Percentiles rank a stretch among this genome's conserved stretches.
Evolutionary conservation across 148 eudicot species (phyloP).

Genomic region (Selenicereus undatus): DNA sequence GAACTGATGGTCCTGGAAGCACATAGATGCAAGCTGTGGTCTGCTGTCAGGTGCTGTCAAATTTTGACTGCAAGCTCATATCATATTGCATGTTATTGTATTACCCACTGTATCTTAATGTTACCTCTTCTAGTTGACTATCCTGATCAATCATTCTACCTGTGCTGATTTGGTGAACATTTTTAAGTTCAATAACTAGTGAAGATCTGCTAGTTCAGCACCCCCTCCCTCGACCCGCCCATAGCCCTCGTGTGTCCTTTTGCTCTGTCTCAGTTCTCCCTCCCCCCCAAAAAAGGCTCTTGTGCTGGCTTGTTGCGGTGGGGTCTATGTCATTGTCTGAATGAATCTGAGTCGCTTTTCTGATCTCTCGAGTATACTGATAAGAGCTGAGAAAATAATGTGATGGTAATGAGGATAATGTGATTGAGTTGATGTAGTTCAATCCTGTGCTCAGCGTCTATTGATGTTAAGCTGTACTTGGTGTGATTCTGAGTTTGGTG

Average conservation of each 20-base stretch:
- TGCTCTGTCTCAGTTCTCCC: not conserved
- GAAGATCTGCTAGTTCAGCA: not conserved
- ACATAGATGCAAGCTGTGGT: slow-evolving; percentile 30
- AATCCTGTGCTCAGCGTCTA: not conserved
- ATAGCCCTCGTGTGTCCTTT: not conserved
- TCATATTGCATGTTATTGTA: slow-evolving; percentile 22
- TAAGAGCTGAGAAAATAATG: no score
- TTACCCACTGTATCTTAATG: slow-evolving; percentile 16
- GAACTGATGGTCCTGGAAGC: slow-evolving; percentile 58
- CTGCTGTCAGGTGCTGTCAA: slow-evolving; percentile 11
- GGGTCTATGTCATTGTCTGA: not conserved
- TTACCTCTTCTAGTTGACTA: slow-evolving; percentile 1
- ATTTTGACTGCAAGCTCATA: slow-evolving; percentile 10
- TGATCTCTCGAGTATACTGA: no score
- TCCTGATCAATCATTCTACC: slow-evolving; percentile 5
- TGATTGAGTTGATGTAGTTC: not conserved
- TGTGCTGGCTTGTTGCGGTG: not conserved
- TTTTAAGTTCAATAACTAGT: slow-evolving; percentile 3
- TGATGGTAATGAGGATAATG: not conserved
- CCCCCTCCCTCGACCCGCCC: not conserved
- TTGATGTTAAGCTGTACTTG: not conserved
- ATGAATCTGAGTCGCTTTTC: not conserved
- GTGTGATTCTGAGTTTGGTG: not conserved
- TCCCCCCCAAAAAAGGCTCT: not conserved
- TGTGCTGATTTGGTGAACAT: slow-evolving; percentile 21